These are phyloP conservation scores for Aspergillus affinis DNA, from an alignment of 495 filamentous ascomycete species.

Conservation along the genomic window DNA sequence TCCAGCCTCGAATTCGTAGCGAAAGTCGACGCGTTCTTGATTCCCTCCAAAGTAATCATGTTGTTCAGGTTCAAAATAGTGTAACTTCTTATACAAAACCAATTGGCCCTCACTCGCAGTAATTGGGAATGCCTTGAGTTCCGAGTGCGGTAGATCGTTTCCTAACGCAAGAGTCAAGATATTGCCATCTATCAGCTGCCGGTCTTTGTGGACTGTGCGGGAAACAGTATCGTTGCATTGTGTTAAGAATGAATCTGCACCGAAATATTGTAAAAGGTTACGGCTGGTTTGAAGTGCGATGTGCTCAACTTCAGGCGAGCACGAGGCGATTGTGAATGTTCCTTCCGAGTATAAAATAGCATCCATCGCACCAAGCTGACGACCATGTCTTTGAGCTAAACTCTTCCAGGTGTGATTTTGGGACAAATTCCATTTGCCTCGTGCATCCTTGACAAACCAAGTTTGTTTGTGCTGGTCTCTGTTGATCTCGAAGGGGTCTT, in stretches of 20 bases:
- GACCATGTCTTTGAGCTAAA: slow-evolving; percentile 32
- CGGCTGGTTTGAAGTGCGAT: slow-evolving; percentile 56
- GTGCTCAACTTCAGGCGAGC: slow-evolving; percentile 23
- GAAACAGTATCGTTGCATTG: slow-evolving; percentile 7
- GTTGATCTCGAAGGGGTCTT: slow-evolving; percentile 10
- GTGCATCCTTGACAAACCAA: slow-evolving; percentile 16
- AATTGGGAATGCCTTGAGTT: background rate
- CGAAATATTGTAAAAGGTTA: slow-evolving; percentile 60
- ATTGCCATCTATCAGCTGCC: slow-evolving; percentile 26
- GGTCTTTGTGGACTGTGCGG: background rate
- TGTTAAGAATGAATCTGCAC: slow-evolving; percentile 51
- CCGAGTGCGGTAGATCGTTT: background rate
- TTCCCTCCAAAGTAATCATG: background rate
- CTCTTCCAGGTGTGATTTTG: slow-evolving; percentile 25
- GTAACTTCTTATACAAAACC: background rate
- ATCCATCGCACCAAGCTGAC: slow-evolving; percentile 51
- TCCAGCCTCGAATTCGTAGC: slow-evolving; percentile 29
- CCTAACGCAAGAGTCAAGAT: slow-evolving; percentile 31
- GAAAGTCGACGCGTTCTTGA: slow-evolving; percentile 3
- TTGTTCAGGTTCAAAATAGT: background rate
- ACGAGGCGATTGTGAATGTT: slow-evolving; percentile 42
- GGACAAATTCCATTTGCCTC: slow-evolving; percentile 21
- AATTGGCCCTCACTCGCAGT: background rate
- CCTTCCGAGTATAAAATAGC: slow-evolving; percentile 49
- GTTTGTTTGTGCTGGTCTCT: slow-evolving; percentile 8